Evolutionary conservation across 306 rosid genomes (phyloP).

Genomic region (Gillenia trifoliata): DNA sequence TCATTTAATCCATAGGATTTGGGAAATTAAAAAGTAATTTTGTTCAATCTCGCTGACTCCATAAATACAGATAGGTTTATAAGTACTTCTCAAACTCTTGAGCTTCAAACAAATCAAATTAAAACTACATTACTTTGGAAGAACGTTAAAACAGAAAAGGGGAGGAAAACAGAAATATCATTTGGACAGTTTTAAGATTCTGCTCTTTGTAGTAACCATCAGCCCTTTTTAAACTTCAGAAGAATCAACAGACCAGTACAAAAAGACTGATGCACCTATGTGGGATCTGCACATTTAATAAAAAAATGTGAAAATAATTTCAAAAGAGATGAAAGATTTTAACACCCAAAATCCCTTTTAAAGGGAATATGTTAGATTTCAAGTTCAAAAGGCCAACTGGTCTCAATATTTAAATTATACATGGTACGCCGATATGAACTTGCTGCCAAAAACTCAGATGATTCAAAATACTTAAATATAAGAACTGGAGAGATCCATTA

Average conservation of each 20-base stretch:
- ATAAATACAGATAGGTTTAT: constrained; percentile 25
- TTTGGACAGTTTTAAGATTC: constrained; percentile 56
- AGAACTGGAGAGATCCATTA: not conserved
- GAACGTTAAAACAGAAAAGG: constrained; percentile 21
- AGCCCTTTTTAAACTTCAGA: constrained; percentile 95
- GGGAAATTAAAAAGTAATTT: constrained; percentile 28
- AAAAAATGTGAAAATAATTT: constrained; percentile 47
- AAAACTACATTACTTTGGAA: constrained; percentile 62
- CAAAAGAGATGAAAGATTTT: constrained; percentile 29
- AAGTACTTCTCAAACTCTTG: constrained; percentile 45
- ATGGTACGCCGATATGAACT: not conserved
- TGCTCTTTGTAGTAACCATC: constrained; percentile 65
- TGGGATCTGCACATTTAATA: constrained; percentile 94
- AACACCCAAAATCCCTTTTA: constrained; percentile 41
- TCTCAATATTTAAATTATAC: not conserved
- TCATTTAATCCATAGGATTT: constrained; percentile 27
- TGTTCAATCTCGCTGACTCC: constrained; percentile 40
- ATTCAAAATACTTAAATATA: not conserved
- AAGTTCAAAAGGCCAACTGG: not conserved
- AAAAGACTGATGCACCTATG: constrained; percentile 91
- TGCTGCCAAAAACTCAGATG: not conserved
- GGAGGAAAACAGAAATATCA: constrained; percentile 48
- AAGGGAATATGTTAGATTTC: constrained; percentile 12
- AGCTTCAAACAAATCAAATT: constrained; percentile 38
- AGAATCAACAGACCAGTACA: constrained; percentile 92